Evolutionary conservation across 2,329 filamentous ascomycete genomes (phyloP).

Genomic region (Claviceps cyperi): DNA sequence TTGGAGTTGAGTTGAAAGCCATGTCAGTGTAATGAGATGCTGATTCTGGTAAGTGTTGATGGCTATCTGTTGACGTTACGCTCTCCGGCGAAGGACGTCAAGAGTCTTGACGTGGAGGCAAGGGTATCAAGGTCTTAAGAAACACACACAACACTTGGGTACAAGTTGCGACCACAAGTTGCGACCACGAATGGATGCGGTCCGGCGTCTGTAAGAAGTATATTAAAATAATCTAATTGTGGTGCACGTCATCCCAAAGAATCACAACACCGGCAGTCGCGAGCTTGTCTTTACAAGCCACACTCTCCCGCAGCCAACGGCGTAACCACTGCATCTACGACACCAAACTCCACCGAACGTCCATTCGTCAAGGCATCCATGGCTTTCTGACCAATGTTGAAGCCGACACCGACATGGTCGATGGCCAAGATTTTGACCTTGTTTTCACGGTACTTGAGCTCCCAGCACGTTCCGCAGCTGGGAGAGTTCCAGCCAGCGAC

Average conservation of each 20-base stretch:
- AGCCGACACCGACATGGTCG: constrained; percentile 33
- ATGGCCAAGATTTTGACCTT: constrained; percentile 41
- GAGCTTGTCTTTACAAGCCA: constrained; percentile 15
- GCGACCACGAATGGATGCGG: no score
- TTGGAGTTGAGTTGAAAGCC: no score
- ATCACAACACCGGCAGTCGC: not conserved
- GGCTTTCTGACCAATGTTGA: constrained; percentile 41
- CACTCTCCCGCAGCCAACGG: constrained; percentile 32
- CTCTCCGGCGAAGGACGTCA: no score
- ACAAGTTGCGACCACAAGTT: no score
- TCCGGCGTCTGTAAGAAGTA: no score
- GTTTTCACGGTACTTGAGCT: constrained; percentile 34
- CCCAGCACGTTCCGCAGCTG: constrained; percentile 46
- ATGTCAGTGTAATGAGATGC: no score
- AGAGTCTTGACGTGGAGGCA: no score
- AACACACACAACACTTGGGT: no score
- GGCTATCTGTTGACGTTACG: no score
- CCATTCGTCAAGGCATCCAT: constrained; percentile 41
- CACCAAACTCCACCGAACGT: constrained; percentile 22
- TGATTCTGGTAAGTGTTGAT: no score
- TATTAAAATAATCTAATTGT: no score
- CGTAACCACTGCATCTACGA: constrained; percentile 23
- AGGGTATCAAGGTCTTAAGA: no score
- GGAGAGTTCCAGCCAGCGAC: constrained; percentile 42
- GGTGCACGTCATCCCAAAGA: not conserved